phyloP scores from a whole-genome alignment of 2,329 filamentous ascomycete species.

The Orbilia ellipsospora region DNA sequence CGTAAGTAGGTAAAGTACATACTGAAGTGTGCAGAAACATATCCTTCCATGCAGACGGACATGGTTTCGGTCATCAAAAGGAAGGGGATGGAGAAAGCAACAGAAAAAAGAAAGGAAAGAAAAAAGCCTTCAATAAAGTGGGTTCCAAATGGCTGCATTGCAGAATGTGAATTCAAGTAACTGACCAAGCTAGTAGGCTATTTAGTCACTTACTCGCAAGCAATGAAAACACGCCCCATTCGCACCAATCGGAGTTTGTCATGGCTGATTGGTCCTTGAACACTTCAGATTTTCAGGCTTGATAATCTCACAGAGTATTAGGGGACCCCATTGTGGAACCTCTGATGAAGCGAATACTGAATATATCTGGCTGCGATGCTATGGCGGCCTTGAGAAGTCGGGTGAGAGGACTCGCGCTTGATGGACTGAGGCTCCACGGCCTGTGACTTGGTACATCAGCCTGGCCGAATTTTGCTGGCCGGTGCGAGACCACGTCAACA shows the following conservation, averaged over 20 bases:
- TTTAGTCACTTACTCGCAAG: slow-evolving; percentile 13
- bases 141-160: slow-evolving; percentile 44
- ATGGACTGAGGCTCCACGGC: slow-evolving; percentile 12
- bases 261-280: neutral
- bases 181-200: slow-evolving; percentile 4
- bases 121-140: slow-evolving; percentile 8
- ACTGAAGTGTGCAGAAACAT: slow-evolving; percentile 38
- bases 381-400: neutral
- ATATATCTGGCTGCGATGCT: neutral
- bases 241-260: neutral
- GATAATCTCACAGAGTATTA: neutral
- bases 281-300: neutral
- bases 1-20: slow-evolving; percentile 20
- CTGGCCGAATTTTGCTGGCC: slow-evolving; percentile 47
- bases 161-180: slow-evolving; percentile 45
- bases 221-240: neutral
- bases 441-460: slow-evolving; percentile 19
- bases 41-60: slow-evolving; percentile 49
- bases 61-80: slow-evolving; percentile 28
- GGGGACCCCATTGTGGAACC: neutral
- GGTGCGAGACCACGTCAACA: slow-evolving; percentile 55
- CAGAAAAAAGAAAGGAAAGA: neutral
- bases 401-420: slow-evolving; percentile 7
- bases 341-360: neutral
- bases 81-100: neutral